These are phyloP conservation scores for Solanum commersonii DNA, from an alignment of 257 asterid genomes.

Conservation along the genomic window DNA sequence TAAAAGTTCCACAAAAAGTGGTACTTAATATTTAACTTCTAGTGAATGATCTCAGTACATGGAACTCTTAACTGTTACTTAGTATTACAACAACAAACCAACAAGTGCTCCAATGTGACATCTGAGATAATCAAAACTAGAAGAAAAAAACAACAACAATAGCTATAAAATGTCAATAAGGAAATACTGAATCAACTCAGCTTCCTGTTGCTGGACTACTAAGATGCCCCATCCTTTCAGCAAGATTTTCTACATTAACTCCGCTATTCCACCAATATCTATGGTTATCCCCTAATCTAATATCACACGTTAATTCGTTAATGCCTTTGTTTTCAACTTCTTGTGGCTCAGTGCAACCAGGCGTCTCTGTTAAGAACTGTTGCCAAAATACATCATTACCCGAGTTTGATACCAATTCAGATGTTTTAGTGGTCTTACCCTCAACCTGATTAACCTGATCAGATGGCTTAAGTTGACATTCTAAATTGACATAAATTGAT, in stretches of 20 bases:
- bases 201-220: constrained; percentile 30
- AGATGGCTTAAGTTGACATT: constrained; percentile 18
- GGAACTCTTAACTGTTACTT: neutral
- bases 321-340: constrained; percentile 32
- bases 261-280: constrained; percentile 47
- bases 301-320: constrained; percentile 10
- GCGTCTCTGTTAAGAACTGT: constrained; percentile 72
- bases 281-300: constrained; percentile 18
- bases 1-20: neutral
- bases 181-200: neutral
- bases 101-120: neutral
- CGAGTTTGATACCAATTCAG: constrained; percentile 25
- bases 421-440: neutral
- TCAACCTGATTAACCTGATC: constrained; percentile 13
- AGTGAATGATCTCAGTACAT: neutral
- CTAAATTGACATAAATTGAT: constrained; percentile 31
- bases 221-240: constrained; percentile 44
- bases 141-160: neutral
- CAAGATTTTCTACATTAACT: constrained; percentile 28
- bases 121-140: neutral
- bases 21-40: neutral
- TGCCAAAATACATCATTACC: constrained; percentile 81
- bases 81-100: neutral
- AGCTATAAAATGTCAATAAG: neutral
- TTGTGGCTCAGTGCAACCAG: constrained; percentile 24